Evolutionary conservation across 2,329 filamentous ascomycete species (phyloP), one percentile per base, ranked within the genome.

Genomic region (Fusarium sulawesiense): DNA sequence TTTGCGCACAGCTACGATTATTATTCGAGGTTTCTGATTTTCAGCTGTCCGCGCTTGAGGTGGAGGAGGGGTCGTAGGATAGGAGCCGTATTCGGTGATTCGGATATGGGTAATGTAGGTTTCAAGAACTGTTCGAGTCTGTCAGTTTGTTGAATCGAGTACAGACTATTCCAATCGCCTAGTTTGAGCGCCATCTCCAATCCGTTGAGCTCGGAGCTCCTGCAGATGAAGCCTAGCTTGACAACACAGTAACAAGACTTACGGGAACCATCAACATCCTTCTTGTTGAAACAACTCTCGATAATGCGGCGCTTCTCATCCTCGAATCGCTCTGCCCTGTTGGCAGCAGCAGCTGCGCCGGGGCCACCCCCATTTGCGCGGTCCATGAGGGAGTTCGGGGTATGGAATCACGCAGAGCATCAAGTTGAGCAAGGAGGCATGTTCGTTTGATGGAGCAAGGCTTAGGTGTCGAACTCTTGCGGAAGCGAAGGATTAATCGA

Each of bases 61-160:
- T 6, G 96, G 94, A 55, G 96, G 91, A 34, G 96, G 96, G 40
- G 87, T 86, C 23, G 94, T 94, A 18, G 95, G 94, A 80, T 94
- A 91, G 42, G 88, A 87, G 60, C 91, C 90, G 85, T 93, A 97
- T 83, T 99, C 96, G 72, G 89, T 89, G 76, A 99, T 94, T 76
- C 91, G 89, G 75, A 98, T 94, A 79, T 99, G 96, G 23, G 96
- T 99, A 76, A 99, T 99, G 83, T 99, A 99, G 34, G 94, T 98
- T 83, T 99, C 96, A 66, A 80, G 75, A 42, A 81, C 80, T 82
- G 40, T 13, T 47, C 34, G 29, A 40, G 13, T 30, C n/a, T 40
- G 53, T 72, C 25, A 72, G 69, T 45, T 37, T 16, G 14, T 29
- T 58, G 27, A 23, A 21, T 21, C 44, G 11, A 29, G 27, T 14